Conservation (phyloP, 345 rosid genomes). For the Gossypium rotundifolium region DNA sequence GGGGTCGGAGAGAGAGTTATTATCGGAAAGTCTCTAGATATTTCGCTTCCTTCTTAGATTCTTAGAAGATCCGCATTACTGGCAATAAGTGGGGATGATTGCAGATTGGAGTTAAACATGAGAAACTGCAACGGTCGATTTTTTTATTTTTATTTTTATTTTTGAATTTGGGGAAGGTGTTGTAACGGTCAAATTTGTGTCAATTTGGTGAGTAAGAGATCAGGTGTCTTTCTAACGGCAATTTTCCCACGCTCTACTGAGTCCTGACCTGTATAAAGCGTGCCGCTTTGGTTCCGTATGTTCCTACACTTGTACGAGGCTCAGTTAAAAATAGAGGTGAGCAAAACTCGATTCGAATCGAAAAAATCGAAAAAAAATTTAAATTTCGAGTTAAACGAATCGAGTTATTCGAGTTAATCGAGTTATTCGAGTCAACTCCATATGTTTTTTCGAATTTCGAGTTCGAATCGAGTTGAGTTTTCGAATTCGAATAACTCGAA, state of each 20-base stretch:
- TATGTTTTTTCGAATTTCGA: no score
- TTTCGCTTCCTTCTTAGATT: background rate
- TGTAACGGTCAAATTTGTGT: conserved; percentile 29
- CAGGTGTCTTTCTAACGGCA: conserved; percentile 43
- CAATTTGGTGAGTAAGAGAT: background rate
- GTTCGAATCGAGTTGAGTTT: no score
- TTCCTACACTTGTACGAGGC: no score
- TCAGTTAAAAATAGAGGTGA: no score
- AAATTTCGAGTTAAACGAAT: no score
- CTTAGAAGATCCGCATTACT: background rate
- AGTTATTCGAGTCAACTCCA: no score
- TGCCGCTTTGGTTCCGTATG: conserved; percentile 14
- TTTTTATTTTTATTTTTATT: background rate
- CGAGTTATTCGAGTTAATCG: no score
- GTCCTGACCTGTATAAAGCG: background rate
- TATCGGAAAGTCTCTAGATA: background rate
- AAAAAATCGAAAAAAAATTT: no score
- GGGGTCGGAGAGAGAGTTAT: background rate
- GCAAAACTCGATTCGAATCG: no score
- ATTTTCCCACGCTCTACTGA: conserved; percentile 15
- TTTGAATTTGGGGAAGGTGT: conserved; percentile 29
- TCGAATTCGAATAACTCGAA: no score
- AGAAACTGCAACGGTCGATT: conserved; percentile 53
- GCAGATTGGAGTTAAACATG: conserved; percentile 24
- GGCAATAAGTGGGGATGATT: background rate